Base-by-base conservation (phyloP, 352 stramenopile genomes). In the Phytophthora agathidicida region DNA sequence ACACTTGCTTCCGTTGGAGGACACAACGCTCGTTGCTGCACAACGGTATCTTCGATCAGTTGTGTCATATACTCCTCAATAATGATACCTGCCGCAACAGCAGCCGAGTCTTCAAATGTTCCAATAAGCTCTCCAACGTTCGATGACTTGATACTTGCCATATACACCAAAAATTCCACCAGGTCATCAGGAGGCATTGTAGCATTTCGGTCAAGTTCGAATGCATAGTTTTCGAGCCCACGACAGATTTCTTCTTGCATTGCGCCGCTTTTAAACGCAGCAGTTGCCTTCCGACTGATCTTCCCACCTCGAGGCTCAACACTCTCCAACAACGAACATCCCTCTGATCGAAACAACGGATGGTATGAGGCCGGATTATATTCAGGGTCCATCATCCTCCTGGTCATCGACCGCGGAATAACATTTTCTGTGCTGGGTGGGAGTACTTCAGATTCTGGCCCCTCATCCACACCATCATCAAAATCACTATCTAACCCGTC, bases 31-130 rank as follows among this genome's bases (percentile, higher is more conserved):
- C 44, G 38, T 32, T 66, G 58, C 14, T 65, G 30, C 22, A 68
- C 16, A 11, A 27, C 30, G 24, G 67, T 13, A 48, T 86, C 68
- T 33, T 79, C 44, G 1, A 89, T 57, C 8, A 93, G 26, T 44
- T 95, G 86, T 35, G 68, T 42, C 58, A 84, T 74, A 58, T 89
- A 93, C 50, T 95, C 86, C 28, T 95, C 82, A 31, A 89, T 68
- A 10, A 93, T 73, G 39, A 95, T 88, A n/a, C 76, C 75, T 11
- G 69, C 49, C 1, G 83, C 83, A 26, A 91, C 53, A 5, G 86
- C 84, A 16, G 86, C 84, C 7, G 84, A 86, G 42, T 92, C 71
- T 28, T 96, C 84, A 35, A 96, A 75, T n/a, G 71, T 83, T 3
- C 86, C 86, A n/a, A 93, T 64, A 24, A 96, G 73, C 51, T 94